Evolutionary conservation across 2,329 filamentous ascomycete species (phyloP).

Genomic region (Cladosporium austrohemisphaericum): DNA sequence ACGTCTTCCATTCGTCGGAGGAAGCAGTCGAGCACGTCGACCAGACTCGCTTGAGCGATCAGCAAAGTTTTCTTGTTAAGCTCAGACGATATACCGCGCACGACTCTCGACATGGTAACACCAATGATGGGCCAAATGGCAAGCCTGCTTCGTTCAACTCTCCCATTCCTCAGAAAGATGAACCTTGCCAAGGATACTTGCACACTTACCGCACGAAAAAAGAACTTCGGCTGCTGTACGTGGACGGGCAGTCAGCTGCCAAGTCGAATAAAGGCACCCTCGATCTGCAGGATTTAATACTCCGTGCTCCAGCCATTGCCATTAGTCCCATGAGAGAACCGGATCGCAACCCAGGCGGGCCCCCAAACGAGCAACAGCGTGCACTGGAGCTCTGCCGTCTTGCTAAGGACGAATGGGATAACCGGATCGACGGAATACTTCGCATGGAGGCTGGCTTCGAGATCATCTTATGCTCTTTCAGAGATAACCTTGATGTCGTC

Average conservation of each 20-base stretch:
- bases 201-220: conserved; percentile 62
- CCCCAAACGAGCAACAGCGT: conserved; percentile 49
- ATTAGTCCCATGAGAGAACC: background rate
- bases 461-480: conserved; percentile 65
- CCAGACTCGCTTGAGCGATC: too few relatives aligned
- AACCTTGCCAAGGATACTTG: conserved; percentile 51
- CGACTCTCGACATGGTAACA: too few relatives aligned
- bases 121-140: too few relatives aligned
- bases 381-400: conserved; percentile 56
- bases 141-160: too few relatives aligned
- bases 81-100: too few relatives aligned
- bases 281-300: conserved; percentile 64
- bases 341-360: conserved; percentile 11
- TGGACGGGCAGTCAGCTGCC: conserved; percentile 67
- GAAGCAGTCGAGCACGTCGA: too few relatives aligned
- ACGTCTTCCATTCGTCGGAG: too few relatives aligned
- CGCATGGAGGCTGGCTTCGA: conserved; percentile 70
- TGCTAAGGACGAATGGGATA: conserved; percentile 47
- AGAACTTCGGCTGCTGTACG: conserved; percentile 59
- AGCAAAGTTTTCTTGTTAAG: too few relatives aligned
- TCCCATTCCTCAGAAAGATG: too few relatives aligned
- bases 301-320: conserved; percentile 35
- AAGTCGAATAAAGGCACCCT: conserved; percentile 64
- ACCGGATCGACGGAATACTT: conserved; percentile 59
- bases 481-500: conserved; percentile 36